Conservation (phyloP, 345 rosid genomes). For the Barbarea vulgaris region DNA sequence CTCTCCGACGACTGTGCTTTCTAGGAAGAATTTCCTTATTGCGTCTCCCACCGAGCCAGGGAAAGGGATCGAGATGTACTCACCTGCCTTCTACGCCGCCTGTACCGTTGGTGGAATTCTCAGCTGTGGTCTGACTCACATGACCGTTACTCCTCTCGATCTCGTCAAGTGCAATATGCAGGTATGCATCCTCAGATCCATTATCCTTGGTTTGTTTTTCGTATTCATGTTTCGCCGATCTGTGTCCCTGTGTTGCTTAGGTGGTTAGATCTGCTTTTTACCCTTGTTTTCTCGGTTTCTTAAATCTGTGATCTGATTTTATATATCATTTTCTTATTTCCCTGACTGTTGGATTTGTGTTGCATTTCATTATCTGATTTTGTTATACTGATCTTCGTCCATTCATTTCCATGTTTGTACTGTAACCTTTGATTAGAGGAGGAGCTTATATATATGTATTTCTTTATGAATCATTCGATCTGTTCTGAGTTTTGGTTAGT, state of each 20-base stretch:
- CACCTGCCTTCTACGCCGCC: conserved; percentile 87
- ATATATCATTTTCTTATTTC: background rate
- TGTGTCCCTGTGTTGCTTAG: background rate
- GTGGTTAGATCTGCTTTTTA: conserved; percentile 29
- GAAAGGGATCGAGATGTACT: conserved; percentile 81
- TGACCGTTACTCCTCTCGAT: conserved; percentile 95
- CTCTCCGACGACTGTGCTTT: conserved; percentile 30
- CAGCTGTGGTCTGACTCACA: conserved; percentile 97
- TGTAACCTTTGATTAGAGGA: background rate
- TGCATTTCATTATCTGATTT: background rate
- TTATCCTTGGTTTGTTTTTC: background rate
- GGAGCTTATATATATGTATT: background rate
- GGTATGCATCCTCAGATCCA: conserved; percentile 44
- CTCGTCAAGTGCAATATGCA: conserved; percentile 99
- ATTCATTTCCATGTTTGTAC: background rate
- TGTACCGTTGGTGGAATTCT: conserved; percentile 88
- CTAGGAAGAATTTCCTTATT: conserved; percentile 38
- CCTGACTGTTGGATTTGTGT: background rate
- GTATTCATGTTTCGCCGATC: conserved; percentile 4
- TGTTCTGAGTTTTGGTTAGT: background rate
- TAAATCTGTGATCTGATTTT: background rate
- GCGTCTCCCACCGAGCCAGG: conserved; percentile 72
- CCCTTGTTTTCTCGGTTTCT: conserved; percentile 2
- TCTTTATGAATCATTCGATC: background rate
- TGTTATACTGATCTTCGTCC: conserved; percentile 3